Evolutionary conservation across 768 basidiomycete species (phyloP).

Genomic region (Saitozyma podzolica): DNA sequence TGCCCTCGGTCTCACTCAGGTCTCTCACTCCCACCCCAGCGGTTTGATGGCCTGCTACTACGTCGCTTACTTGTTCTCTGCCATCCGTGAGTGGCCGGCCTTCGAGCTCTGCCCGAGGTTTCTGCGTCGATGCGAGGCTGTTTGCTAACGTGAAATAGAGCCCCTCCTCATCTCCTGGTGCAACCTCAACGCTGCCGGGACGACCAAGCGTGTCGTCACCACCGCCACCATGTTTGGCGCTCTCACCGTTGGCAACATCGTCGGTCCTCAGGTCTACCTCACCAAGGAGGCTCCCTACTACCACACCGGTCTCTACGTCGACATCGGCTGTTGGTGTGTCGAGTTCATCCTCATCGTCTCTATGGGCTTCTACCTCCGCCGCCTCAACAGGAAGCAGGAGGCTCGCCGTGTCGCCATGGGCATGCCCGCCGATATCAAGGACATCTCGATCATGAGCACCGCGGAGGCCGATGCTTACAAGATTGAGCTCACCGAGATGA

Average conservation of each 20-base stretch:
- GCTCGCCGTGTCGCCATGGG: constrained; percentile 39
- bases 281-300: constrained; percentile 37
- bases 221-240: constrained; percentile 30
- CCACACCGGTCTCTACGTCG: constrained; percentile 48
- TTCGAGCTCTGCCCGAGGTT: no score
- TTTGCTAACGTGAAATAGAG: no score
- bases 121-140: no score
- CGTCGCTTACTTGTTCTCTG: constrained; percentile 29
- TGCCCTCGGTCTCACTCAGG: constrained; percentile 40
- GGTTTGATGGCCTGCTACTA: constrained; percentile 32
- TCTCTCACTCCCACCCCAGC: constrained; percentile 30
- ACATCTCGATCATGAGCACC: constrained; percentile 47
- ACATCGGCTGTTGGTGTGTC: constrained; percentile 46
- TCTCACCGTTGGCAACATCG: constrained; percentile 39
- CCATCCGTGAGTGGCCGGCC: constrained; percentile 19
- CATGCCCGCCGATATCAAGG: constrained; percentile 40
- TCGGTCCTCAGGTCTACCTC: constrained; percentile 49
- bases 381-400: constrained; percentile 44
- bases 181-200: constrained; percentile 43
- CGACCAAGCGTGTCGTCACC: constrained; percentile 42
- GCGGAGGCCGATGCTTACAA: constrained; percentile 47
- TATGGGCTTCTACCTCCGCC: constrained; percentile 43
- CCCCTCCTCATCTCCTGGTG: constrained; percentile 34
- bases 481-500: constrained; percentile 29
- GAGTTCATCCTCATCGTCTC: constrained; percentile 34